Evolutionary conservation across 164 flowering plant genomes (phyloP), one percentile per base, ranked within the genome.

Genomic region (Magnolia sinica): DNA sequence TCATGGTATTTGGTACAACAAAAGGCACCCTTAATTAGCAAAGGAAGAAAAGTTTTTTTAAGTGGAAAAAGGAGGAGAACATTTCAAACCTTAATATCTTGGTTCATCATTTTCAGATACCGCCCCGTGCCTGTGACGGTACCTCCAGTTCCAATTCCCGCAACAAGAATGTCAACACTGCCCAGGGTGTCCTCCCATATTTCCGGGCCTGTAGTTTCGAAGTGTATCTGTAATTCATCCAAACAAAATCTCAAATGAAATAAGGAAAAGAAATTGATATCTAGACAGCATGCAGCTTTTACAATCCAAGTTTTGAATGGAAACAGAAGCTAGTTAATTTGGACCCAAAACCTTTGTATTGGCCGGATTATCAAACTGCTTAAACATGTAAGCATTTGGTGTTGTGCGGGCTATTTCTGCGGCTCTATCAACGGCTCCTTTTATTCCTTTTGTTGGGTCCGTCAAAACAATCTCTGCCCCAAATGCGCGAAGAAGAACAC

Each of bases 141-240:
- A 73, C 92, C 94, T 73, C 95, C 95, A 79, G 94, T 91, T 65
- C 97, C 97, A 77, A 93, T 89, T 76, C 84, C 91, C 9, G 95
- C 90, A 77, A 93, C 92, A 80, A 93, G 78, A 75, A 93, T 85
- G 86, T 90, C 92, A 72, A 90, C 85, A 70, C 76, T 86, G 50
- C 94, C 97, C 87, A 87, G 76, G 50, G 95, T 90, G 79, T 93
- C 95, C 84, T 91, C 93, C 97, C 97, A 93, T 84, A 93, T 91
- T 84, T 91, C 97, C 29, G 93, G 94, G 70, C 97, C 94, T 14
- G 95, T 91, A 66, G 93, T 90, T 75, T 93, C 92, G 79, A 90
- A 91, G 79, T 93, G 95, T 72, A 91, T 79, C 97, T 93, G 91
- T 65, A 81, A 78, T 83, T 71, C 75, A 82, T 64, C 45, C 73